Conservation (phyloP, 1,139 yeast species). For the Blastobotrys apis region DNA sequence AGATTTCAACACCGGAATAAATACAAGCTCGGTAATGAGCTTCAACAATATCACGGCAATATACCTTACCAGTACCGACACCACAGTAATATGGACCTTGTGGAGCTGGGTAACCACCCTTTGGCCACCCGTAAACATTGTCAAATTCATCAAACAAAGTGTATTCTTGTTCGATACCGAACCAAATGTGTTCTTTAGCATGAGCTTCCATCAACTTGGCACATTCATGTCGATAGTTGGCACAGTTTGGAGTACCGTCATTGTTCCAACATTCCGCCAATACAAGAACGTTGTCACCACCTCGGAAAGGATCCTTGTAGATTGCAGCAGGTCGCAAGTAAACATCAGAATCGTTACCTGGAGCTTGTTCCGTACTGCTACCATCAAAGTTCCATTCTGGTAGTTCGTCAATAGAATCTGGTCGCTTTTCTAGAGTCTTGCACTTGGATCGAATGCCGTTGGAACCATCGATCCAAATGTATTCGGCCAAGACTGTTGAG, state of each 20-base stretch:
- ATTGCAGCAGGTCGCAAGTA: conserved; percentile 90
- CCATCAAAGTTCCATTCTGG: conserved; percentile 99
- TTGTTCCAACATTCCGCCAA: conserved; percentile 96
- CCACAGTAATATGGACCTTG: conserved; percentile 99
- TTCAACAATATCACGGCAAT: conserved; percentile 96
- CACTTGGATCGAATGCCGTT: conserved; percentile 94
- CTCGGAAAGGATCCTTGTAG: conserved; percentile 96
- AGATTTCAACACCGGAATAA: conserved; percentile 80
- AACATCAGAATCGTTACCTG: conserved; percentile 94
- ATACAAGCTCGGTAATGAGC: conserved; percentile 99
- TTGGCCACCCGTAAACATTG: conserved; percentile 96
- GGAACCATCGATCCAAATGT: conserved; percentile 95
- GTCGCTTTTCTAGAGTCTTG: conserved; percentile 70
- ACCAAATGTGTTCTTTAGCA: conserved; percentile 82
- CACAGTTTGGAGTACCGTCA: conserved; percentile 98
- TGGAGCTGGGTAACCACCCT: conserved; percentile 99
- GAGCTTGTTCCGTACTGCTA: conserved; percentile 97
- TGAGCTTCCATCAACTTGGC: conserved; percentile 95
- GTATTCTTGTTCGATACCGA: conserved; percentile 98
- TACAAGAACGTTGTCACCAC: conserved; percentile 94
- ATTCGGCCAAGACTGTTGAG: conserved; percentile 88
- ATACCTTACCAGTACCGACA: conserved; percentile 98
- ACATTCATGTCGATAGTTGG: conserved; percentile 97
- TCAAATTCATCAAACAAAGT: conserved; percentile 90
- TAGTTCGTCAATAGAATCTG: conserved; percentile 72